phyloP scores from a whole-genome alignment of 768 basidiomycete genomes.

The Phaffia tasmanica region DNA sequence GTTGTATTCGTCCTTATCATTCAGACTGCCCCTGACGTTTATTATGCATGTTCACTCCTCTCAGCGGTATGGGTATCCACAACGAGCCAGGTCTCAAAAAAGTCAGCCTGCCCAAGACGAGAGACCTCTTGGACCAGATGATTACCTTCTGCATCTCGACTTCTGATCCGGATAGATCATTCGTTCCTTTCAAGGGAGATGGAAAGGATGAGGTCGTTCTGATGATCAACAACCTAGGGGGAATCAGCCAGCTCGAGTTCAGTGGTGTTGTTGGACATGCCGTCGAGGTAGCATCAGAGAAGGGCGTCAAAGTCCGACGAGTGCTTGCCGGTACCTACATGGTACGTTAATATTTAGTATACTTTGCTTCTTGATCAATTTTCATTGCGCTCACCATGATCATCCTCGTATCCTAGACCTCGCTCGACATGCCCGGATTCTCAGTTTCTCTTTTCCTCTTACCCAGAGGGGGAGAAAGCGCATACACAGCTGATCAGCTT shows the following conservation, averaged over 20 bases:
- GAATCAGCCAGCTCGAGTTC: slow-evolving; percentile 36
- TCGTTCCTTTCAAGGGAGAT: slow-evolving; percentile 38
- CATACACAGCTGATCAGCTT: slow-evolving; percentile 34
- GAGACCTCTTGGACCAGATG: slow-evolving; percentile 38
- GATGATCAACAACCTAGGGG: slow-evolving; percentile 41
- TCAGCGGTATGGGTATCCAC: slow-evolving; percentile 38
- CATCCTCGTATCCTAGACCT: slow-evolving; percentile 30
- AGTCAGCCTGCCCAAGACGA: slow-evolving; percentile 30
- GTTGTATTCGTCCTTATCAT: neutral
- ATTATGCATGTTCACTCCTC: neutral
- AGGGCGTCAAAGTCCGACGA: slow-evolving; percentile 48
- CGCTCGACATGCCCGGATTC: slow-evolving; percentile 41
- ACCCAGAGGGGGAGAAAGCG: slow-evolving; percentile 40
- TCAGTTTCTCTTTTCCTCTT: slow-evolving; percentile 28
- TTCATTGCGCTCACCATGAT: neutral
- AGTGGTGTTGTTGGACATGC: slow-evolving; percentile 32
- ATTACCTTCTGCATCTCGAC: slow-evolving; percentile 37
- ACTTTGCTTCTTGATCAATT: neutral
- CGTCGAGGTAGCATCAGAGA: slow-evolving; percentile 12
- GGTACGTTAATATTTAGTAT: slow-evolving; percentile 33
- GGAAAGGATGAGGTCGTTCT: slow-evolving; percentile 37
- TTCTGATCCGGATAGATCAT: slow-evolving; percentile 38
- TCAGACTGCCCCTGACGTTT: neutral
- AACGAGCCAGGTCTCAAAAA: slow-evolving; percentile 42
- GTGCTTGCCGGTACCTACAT: slow-evolving; percentile 74